These are phyloP conservation scores for Penicillium hesseltinei DNA, from an alignment of 2,329 filamentous ascomycete genomes.

Conservation along the genomic window DNA sequence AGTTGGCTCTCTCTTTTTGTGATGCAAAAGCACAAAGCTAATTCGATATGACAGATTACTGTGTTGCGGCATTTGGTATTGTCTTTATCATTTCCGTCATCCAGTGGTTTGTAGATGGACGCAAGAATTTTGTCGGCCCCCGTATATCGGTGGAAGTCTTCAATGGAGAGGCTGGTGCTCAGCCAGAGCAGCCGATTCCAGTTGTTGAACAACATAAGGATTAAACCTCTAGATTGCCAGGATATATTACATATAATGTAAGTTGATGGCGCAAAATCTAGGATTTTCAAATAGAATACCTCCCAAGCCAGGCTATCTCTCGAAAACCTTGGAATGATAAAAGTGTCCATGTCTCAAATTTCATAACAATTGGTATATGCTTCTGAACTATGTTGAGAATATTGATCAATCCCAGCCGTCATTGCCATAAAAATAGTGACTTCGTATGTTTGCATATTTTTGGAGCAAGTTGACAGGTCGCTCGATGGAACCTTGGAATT, in stretches of 20 bases:
- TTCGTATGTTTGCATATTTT: not conserved
- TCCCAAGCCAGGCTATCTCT: not conserved
- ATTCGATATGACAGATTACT: slow-evolving; percentile 36
- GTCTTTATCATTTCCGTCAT: slow-evolving; percentile 57
- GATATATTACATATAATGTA: not conserved
- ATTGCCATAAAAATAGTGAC: too few relatives aligned
- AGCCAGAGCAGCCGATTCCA: slow-evolving; percentile 19
- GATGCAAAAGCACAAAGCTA: not conserved
- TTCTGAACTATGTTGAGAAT: not conserved
- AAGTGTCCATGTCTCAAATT: not conserved
- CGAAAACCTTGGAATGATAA: not conserved
- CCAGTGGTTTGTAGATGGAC: slow-evolving; percentile 61
- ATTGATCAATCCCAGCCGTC: too few relatives aligned
- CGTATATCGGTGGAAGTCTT: slow-evolving; percentile 44
- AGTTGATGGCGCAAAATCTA: not conserved
- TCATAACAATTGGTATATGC: not conserved
- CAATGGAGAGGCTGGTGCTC: slow-evolving; percentile 21
- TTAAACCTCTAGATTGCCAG: not conserved
- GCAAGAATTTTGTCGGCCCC: slow-evolving; percentile 60
- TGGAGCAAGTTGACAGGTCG: not conserved
- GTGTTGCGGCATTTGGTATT: slow-evolving; percentile 55
- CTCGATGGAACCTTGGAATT: too few relatives aligned
- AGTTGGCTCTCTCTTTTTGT: slow-evolving; percentile 20
- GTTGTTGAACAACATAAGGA: slow-evolving; percentile 17
- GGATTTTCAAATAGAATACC: not conserved